Evolutionary conservation across 257 asterid species (phyloP).

Genomic region (Plantago ovata): DNA sequence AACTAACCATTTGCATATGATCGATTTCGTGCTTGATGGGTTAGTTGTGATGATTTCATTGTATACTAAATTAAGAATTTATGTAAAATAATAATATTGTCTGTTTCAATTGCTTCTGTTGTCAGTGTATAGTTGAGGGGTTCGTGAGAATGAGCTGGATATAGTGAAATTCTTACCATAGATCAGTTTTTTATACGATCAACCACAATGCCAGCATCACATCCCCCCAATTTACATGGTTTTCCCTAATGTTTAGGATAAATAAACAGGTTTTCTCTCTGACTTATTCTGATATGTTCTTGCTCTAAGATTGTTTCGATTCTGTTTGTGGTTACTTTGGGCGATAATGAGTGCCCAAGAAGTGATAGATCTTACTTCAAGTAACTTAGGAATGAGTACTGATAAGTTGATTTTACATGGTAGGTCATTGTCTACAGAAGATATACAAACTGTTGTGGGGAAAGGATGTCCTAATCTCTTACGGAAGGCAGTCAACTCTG

Average conservation of each 20-base stretch:
- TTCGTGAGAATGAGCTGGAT: too few species aligned
- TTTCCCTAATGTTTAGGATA: too few species aligned
- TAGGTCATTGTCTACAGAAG: conserved; percentile 65
- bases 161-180: too few species aligned
- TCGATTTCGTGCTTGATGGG: too few species aligned
- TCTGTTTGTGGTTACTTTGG: not conserved
- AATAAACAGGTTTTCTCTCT: too few species aligned
- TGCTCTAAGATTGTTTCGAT: not conserved
- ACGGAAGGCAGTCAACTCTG: conserved; percentile 84
- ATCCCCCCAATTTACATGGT: too few species aligned
- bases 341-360: not conserved
- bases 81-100: not conserved
- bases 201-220: too few species aligned
- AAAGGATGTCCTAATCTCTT: conserved; percentile 75
- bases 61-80: too few species aligned
- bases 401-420: conserved; percentile 13
- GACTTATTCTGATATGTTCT: not conserved
- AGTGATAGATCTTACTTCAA: not conserved
- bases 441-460: conserved; percentile 64
- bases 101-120: not conserved
- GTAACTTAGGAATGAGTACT: not conserved
- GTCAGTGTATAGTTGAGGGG: too few species aligned
- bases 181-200: too few species aligned
- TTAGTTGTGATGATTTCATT: too few species aligned
- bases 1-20: too few species aligned